Evolutionary conservation across 2,329 filamentous ascomycete genomes (phyloP).

Genomic region (Rhynchosporium agropyri): DNA sequence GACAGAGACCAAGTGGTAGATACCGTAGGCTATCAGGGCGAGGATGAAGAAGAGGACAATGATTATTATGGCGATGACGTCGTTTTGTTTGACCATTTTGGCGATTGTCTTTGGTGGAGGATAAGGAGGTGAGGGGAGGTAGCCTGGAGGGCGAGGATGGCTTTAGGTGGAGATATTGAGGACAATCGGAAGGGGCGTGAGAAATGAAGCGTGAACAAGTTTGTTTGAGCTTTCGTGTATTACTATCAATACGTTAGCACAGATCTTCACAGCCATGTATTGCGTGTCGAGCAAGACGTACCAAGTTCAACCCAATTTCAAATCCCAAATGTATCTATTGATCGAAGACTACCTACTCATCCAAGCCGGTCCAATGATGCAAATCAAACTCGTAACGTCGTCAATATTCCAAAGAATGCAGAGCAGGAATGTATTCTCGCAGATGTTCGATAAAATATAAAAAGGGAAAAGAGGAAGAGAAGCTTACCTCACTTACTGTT

Average conservation of each 20-base stretch:
- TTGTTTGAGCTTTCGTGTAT: background rate
- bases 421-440: background rate
- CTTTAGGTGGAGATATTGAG: background rate
- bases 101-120: conserved; percentile 30
- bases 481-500: background rate
- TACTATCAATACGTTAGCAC: background rate
- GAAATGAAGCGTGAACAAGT: conserved; percentile 1
- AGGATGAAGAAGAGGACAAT: conserved; percentile 67
- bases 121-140: conserved; percentile 1
- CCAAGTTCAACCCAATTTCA: background rate
- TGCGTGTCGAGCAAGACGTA: background rate
- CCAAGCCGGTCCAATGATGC: background rate
- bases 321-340: background rate
- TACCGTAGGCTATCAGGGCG: conserved; percentile 63
- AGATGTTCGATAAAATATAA: background rate
- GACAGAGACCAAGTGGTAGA: conserved; percentile 61
- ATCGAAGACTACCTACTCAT: background rate
- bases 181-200: background rate
- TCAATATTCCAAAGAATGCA: background rate
- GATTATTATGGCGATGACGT: conserved; percentile 69
- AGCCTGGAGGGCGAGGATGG: background rate
- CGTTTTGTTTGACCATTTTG: conserved; percentile 64
- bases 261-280: background rate
- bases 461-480: background rate
- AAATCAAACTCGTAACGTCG: background rate